These are phyloP conservation scores for Xanthoparmelia taractica DNA, from an alignment of 495 filamentous ascomycete species.

Conservation along the genomic window DNA sequence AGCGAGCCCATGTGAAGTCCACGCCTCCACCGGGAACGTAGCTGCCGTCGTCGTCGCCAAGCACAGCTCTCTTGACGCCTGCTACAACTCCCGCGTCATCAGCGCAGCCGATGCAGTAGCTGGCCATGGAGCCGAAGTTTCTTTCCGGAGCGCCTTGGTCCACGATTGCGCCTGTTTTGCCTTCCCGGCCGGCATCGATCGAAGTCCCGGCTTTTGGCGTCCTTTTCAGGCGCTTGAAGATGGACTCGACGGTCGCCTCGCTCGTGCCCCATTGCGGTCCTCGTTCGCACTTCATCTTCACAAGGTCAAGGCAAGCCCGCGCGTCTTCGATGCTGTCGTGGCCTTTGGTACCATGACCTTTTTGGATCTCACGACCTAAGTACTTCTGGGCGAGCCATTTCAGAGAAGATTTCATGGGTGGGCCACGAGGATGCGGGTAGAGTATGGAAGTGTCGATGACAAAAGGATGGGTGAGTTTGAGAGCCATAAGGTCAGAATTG, in stretches of 20 bases:
- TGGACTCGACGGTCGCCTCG: conserved; percentile 67
- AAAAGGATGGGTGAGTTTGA: conserved; percentile 82
- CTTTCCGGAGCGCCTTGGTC: conserved; percentile 80
- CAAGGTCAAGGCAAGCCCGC: conserved; percentile 77
- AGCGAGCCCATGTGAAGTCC: conserved; percentile 82
- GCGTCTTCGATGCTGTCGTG: conserved; percentile 94
- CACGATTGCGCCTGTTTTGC: conserved; percentile 69
- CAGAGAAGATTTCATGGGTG: conserved; percentile 70
- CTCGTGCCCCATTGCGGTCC: conserved; percentile 73
- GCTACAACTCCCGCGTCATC: conserved; percentile 68
- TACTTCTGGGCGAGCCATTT: conserved; percentile 57
- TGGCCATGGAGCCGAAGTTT: conserved; percentile 64
- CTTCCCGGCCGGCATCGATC: conserved; percentile 39
- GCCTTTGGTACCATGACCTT: conserved; percentile 56
- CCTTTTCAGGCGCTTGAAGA: conserved; percentile 75
- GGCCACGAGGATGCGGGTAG: conserved; percentile 65
- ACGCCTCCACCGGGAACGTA: conserved; percentile 62
- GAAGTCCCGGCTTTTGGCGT: conserved; percentile 43
- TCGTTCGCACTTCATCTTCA: conserved; percentile 91
- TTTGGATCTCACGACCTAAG: conserved; percentile 78
- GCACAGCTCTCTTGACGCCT: conserved; percentile 57
- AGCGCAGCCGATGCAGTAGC: conserved; percentile 61
- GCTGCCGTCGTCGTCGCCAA: conserved; percentile 56
- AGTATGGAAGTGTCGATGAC: conserved; percentile 85
- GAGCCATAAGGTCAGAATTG: conserved; percentile 75